Conservation (phyloP, 352 stramenopile species). For the Plasmopara muralis region DNA sequence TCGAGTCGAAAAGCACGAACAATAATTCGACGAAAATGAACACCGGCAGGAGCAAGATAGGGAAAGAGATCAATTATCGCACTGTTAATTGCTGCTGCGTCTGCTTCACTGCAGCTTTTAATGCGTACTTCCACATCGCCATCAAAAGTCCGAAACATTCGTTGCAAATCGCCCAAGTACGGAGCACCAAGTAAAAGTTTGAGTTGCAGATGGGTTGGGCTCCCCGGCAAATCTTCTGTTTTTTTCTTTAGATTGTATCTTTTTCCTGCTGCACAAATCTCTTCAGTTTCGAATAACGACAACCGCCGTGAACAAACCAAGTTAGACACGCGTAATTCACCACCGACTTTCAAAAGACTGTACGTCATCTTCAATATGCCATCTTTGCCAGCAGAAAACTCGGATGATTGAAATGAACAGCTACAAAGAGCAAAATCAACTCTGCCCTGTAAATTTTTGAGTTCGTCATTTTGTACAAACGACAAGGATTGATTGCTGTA, state of each 20-base stretch:
- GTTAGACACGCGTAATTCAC: conserved; percentile 33
- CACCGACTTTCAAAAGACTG: conserved; percentile 36
- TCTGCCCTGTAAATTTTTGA: conserved; percentile 11
- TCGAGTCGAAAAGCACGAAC: conserved; percentile 40
- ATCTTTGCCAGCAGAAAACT: conserved; percentile 21
- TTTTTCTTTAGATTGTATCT: conserved; percentile 6
- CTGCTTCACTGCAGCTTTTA: conserved; percentile 11
- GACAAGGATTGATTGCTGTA: conserved; percentile 7
- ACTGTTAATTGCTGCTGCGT: conserved; percentile 13
- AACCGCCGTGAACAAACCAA: conserved; percentile 28
- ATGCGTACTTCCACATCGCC: conserved; percentile 17
- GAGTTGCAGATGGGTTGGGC: conserved; percentile 11
- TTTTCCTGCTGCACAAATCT: conserved; percentile 11
- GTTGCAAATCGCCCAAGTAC: conserved; percentile 45
- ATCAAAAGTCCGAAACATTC: conserved; percentile 29
- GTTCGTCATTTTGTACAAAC: conserved; percentile 4
- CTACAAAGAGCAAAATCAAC: conserved; percentile 38
- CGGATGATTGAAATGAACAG: conserved; percentile 38
- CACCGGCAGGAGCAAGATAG: conserved; percentile 1
- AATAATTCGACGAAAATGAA: conserved; percentile 21
- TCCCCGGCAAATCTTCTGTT: not conserved
- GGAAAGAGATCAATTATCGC: conserved; percentile 15
- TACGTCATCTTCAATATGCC: conserved; percentile 27
- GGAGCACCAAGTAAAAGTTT: conserved; percentile 20
- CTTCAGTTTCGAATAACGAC: conserved; percentile 17